Percentiles rank a stretch among this genome's conserved stretches.
These are phyloP conservation scores for Skeletonema tropicum DNA, from an alignment of 108 stramenopile genomes.

Conservation along the genomic window DNA sequence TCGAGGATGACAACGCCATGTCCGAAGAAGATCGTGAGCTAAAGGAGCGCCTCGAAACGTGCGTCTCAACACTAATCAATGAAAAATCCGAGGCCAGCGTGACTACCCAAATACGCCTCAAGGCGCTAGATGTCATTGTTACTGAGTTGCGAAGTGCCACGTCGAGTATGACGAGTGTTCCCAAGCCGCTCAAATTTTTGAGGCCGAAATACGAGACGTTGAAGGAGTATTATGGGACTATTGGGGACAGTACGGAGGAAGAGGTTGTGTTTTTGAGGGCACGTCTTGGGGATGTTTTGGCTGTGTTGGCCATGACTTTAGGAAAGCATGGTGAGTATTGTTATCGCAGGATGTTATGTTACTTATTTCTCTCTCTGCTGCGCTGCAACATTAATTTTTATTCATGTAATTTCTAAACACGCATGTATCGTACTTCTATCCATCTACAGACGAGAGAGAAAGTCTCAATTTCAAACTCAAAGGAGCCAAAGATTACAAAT, in stretches of 20 bases:
- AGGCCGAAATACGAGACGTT: constrained; percentile 91
- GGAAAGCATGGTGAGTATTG: constrained; percentile 86
- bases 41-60: constrained; percentile 89
- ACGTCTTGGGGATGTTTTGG: constrained; percentile 91
- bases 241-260: constrained; percentile 47
- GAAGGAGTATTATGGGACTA: constrained; percentile 73
- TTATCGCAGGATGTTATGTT: background rate
- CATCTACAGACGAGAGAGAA: constrained; percentile 76
- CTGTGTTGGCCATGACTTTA: constrained; percentile 98
- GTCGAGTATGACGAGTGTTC: constrained; percentile 97
- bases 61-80: constrained; percentile 82
- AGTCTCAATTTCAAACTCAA: constrained; percentile 92
- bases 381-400: background rate
- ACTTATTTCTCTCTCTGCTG: background rate
- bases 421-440: background rate
- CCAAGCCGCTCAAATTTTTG: constrained; percentile 99
- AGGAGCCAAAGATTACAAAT: constrained; percentile 82
- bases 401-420: background rate
- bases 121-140: constrained; percentile 91
- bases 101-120: constrained; percentile 72
- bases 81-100: constrained; percentile 69
- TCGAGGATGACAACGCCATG: constrained; percentile 45
- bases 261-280: constrained; percentile 67
- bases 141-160: constrained; percentile 91
- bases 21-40: constrained; percentile 86